Conservation (phyloP, 2,329 filamentous ascomycete genomes). For the Coniochaeta sp. region DNA sequence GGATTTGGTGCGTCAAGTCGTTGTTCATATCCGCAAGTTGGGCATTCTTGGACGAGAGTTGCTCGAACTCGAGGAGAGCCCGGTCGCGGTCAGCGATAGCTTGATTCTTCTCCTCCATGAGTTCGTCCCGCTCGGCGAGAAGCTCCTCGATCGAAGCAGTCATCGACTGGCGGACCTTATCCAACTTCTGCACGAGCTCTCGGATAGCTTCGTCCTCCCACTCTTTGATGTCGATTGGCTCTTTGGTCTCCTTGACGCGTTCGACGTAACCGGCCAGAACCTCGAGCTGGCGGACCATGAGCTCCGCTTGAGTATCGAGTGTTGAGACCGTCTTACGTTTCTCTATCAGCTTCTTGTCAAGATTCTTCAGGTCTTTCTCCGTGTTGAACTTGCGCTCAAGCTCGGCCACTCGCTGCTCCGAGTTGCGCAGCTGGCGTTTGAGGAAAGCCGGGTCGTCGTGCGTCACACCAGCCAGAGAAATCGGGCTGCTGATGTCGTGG, state of each 20-base stretch:
- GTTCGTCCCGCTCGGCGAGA: slow-evolving; percentile 66
- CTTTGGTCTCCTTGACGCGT: slow-evolving; percentile 74
- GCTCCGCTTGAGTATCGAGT: slow-evolving; percentile 88
- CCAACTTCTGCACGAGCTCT: slow-evolving; percentile 73
- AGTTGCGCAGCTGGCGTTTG: slow-evolving; percentile 70
- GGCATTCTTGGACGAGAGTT: slow-evolving; percentile 87
- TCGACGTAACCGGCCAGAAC: slow-evolving; percentile 84
- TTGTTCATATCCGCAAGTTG: slow-evolving; percentile 95
- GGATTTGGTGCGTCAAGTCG: slow-evolving; percentile 87
- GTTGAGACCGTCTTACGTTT: slow-evolving; percentile 95
- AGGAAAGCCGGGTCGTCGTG: slow-evolving; percentile 58
- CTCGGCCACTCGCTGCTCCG: slow-evolving; percentile 79
- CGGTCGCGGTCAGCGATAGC: slow-evolving; percentile 84
- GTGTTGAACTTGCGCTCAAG: slow-evolving; percentile 70
- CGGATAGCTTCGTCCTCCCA: slow-evolving; percentile 88
- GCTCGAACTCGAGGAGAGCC: slow-evolving; percentile 91
- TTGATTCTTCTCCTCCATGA: slow-evolving; percentile 78
- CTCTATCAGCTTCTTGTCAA: slow-evolving; percentile 82
- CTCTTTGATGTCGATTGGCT: slow-evolving; percentile 71
- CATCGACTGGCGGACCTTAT: slow-evolving; percentile 54
- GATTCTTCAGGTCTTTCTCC: slow-evolving; percentile 61
- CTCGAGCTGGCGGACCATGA: slow-evolving; percentile 88
- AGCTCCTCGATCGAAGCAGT: slow-evolving; percentile 51
- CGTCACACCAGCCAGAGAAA: slow-evolving; percentile 51
- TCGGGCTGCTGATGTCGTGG: slow-evolving; percentile 66